Percentiles rank a stretch among this genome's conserved stretches.
phyloP scores from a whole-genome alignment of 208 protist species.

The Trichomonas gallinae region DNA sequence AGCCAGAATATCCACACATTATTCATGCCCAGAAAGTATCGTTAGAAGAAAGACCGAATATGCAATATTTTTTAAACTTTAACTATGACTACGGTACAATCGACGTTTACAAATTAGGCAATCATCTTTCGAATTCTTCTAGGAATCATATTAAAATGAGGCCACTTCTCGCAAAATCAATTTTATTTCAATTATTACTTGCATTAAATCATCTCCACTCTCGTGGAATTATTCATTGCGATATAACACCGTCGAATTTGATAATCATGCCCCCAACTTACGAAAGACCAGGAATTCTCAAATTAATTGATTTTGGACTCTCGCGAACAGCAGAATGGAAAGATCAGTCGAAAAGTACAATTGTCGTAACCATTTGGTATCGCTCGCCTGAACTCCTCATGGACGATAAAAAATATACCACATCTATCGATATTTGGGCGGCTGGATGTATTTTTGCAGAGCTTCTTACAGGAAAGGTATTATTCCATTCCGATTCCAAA shows the following conservation, averaged over 20 bases:
- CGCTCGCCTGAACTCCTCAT: background rate
- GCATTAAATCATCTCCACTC: background rate
- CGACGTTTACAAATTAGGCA: background rate
- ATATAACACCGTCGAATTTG: background rate
- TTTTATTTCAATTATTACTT: conserved; percentile 1
- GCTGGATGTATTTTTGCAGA: background rate
- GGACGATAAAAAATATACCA: background rate
- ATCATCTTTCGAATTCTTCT: background rate
- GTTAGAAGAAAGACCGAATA: background rate
- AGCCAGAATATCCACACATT: background rate
- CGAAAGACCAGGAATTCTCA: background rate
- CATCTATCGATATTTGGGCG: background rate
- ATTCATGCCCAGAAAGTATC: background rate
- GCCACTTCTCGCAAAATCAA: background rate
- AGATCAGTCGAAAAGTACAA: background rate
- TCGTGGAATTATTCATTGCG: background rate
- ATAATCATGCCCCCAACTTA: background rate
- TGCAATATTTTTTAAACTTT: background rate
- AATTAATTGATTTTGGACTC: background rate
- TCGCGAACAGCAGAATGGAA: background rate
- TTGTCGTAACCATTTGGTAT: background rate
- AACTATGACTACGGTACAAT: background rate
- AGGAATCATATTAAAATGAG: background rate
- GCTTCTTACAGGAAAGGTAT: background rate
- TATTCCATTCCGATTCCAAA: background rate